Evolutionary conservation across 805 yeast species (phyloP), one percentile per base, ranked within the genome.

Genomic region (Millerozyma miso): DNA sequence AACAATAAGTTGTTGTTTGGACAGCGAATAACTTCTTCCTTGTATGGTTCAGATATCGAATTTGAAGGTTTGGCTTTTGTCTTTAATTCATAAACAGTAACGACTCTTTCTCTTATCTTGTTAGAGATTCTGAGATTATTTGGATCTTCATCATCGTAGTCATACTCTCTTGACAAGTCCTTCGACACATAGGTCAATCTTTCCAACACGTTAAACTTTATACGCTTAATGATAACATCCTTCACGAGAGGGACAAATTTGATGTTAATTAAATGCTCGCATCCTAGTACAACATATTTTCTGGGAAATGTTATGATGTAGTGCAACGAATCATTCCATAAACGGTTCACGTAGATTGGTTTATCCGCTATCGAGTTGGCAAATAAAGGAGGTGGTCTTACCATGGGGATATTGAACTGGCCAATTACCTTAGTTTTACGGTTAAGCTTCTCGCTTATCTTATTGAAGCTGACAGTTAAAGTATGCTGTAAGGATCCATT

Each of bases 271-370:
- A 85, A 54, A 65, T 64, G 67, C 39, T 76, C 80, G 10, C 80
- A 72, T 2, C 85, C 85, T 38, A 85, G 62, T 1, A 85, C 71
- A 8, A 85, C 78, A 58, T 73, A 85, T 53, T 85, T 86, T 44
- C 74, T 74, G 0, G 90, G 89, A 45, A 86, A 74, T 0, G 88
- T 76, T 13, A 86, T 73, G 49, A 84, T 84, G 60, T 86, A 86
- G 43, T 80, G 80, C 31, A 86, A 61, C 0, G 88, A 60, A 42
- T 84, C 82, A 51, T 80, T 79, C 93, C 93, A 86, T 1, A 80
- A 73, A 47, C 86, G 72, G 56, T 83, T 84, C 31, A 86, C 88
- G 58, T 81, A 85, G 14, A 86, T 76, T 0, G 95, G 88, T 55
- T 84, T 86, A 55, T 85, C 83, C 4, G 79, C 68, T 5, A 77